A percentile compares a stretch with the other conserved stretches of the same genome.
Conservation (phyloP, 371 early-diverging fungal genomes). For the Batrachochytrium dendrobatidis region DNA sequence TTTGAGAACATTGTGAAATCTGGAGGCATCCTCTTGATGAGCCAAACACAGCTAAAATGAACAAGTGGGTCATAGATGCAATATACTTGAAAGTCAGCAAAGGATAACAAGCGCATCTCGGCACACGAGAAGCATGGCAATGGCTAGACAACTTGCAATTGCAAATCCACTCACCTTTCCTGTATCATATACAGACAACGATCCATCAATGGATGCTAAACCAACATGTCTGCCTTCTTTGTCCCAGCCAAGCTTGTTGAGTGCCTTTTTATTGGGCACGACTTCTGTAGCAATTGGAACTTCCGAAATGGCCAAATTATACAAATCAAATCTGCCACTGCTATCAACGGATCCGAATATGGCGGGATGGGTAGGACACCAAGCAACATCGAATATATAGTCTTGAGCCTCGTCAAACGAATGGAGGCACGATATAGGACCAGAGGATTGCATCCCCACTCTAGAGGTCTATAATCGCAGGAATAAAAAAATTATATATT, state of each 20-base stretch:
- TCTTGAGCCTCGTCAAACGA: conserved; percentile 90
- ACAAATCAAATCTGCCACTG: conserved; percentile 78
- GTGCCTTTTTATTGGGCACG: conserved; percentile 64
- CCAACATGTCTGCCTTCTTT: conserved; percentile 76
- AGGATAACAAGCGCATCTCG: not conserved
- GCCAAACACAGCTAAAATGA: not conserved
- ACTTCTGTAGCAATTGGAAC: conserved; percentile 62
- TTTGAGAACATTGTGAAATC: not conserved
- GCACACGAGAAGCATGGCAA: too few species aligned
- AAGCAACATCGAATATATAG: conserved; percentile 92
- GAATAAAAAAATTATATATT: too few species aligned
- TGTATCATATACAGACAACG: conserved; percentile 81
- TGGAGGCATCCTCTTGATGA: not conserved
- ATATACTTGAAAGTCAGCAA: not conserved
- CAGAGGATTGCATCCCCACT: too few species aligned
- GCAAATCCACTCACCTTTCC: conserved; percentile 71
- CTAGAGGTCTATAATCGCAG: too few species aligned
- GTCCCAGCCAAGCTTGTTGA: conserved; percentile 91
- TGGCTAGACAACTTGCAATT: too few species aligned
- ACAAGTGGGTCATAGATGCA: not conserved
- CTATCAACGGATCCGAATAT: conserved; percentile 90
- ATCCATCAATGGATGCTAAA: conserved; percentile 82
- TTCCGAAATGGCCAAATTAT: conserved; percentile 57
- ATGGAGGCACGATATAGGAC: conserved; percentile 66
- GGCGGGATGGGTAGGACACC: conserved; percentile 92